Evolutionary conservation across 2,329 filamentous ascomycete species (phyloP).

Genomic region (Pochonia chlamydosporia): DNA sequence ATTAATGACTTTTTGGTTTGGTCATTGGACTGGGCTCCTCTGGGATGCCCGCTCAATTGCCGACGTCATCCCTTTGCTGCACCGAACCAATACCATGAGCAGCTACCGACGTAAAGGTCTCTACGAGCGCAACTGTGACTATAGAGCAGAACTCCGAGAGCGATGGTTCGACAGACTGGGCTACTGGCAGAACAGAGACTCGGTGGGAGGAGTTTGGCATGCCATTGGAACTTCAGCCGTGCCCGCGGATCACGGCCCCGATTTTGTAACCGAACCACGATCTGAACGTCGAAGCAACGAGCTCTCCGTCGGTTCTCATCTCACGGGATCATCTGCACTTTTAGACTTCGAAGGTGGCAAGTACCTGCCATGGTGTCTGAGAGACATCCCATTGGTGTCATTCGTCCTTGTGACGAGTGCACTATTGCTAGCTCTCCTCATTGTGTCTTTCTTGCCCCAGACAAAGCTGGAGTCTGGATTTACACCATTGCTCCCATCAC

Average conservation of each 20-base stretch:
- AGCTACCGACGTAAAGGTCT: constrained; percentile 66
- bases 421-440: constrained; percentile 64
- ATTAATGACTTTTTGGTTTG: constrained; percentile 59
- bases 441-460: constrained; percentile 71
- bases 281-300: constrained; percentile 19
- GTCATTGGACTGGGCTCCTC: constrained; percentile 65
- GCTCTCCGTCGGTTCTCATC: constrained; percentile 23
- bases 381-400: constrained; percentile 56
- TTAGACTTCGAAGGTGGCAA: constrained; percentile 37
- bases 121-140: constrained; percentile 43
- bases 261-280: neutral
- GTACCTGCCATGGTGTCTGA: constrained; percentile 74
- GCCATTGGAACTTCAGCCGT: constrained; percentile 55
- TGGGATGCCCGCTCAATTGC: constrained; percentile 83
- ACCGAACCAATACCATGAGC: constrained; percentile 70
- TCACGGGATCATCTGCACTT: constrained; percentile 16
- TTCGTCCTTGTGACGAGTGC: constrained; percentile 56
- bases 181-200: constrained; percentile 72
- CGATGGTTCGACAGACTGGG: constrained; percentile 68
- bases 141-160: constrained; percentile 46
- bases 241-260: constrained; percentile 15
- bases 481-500: constrained; percentile 57
- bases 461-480: constrained; percentile 66
- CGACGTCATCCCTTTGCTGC: constrained; percentile 72
- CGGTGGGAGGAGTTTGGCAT: constrained; percentile 68